Conservation (phyloP, 139 green algal species). For the Microglena sp. region DNA sequence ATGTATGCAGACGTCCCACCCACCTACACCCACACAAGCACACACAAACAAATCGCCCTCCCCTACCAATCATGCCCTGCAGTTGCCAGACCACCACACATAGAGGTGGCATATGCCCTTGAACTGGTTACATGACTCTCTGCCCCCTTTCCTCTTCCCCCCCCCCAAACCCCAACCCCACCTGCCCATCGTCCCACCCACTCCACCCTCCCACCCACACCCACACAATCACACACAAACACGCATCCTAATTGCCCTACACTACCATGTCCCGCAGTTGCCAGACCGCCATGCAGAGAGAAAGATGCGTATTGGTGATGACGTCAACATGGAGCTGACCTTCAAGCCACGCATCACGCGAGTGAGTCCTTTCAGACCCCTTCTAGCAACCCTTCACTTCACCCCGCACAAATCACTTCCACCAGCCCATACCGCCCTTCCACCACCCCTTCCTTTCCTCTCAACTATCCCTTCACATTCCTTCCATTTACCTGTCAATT, state of each 20-base stretch:
- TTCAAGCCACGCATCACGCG: constrained; percentile 11
- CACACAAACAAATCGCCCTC: not conserved
- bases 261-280: not conserved
- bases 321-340: constrained; percentile 20
- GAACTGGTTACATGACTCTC: too few relatives aligned
- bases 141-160: too few relatives aligned
- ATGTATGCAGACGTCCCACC: not conserved
- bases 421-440: not conserved
- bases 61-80: too few relatives aligned
- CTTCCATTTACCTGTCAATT: not conserved
- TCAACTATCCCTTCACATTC: not conserved
- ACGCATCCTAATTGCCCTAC: not conserved
- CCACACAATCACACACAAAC: not conserved
- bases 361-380: too few relatives aligned
- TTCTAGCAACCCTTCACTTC: too few relatives aligned
- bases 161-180: too few relatives aligned
- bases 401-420: too few relatives aligned
- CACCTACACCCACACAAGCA: not conserved
- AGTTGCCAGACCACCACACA: too few relatives aligned
- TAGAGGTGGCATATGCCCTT: too few relatives aligned
- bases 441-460: too few relatives aligned
- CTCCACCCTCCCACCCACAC: not conserved
- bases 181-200: too few relatives aligned
- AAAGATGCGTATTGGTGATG: constrained; percentile 15
- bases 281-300: constrained; percentile 15